Evolutionary conservation across 306 rosid species (phyloP).

Genomic region (Mucuna pruriens): DNA sequence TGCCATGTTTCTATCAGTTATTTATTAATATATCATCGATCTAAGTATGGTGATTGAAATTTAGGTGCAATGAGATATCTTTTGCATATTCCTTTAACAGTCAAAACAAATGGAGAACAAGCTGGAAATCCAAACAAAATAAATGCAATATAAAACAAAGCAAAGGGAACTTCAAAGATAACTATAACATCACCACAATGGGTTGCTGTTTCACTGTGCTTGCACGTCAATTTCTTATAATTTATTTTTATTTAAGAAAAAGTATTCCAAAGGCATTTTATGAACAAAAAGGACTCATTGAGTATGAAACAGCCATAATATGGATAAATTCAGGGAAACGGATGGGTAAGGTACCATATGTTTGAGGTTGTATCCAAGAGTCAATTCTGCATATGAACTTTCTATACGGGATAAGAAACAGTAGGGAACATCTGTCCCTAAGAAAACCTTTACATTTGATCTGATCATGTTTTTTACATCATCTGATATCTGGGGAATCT

Average conservation of each 20-base stretch:
- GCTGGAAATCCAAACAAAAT: background rate
- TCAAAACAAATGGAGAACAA: conserved; percentile 25
- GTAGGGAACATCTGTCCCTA: conserved; percentile 82
- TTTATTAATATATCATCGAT: conserved; percentile 7
- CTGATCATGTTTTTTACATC: conserved; percentile 71
- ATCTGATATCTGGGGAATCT: conserved; percentile 67
- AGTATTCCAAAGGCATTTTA: conserved; percentile 22
- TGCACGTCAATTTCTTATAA: background rate
- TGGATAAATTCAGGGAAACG: conserved; percentile 17
- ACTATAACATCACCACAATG: conserved; percentile 5
- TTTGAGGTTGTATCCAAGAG: conserved; percentile 83
- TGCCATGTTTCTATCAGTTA: background rate
- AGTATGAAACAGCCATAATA: conserved; percentile 17
- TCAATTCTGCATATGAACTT: conserved; percentile 69
- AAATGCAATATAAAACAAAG: conserved; percentile 4
- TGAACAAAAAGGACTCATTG: conserved; percentile 22
- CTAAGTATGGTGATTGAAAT: conserved; percentile 1
- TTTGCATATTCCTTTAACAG: conserved; percentile 1
- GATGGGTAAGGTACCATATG: conserved; percentile 64
- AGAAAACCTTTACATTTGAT: conserved; percentile 70
- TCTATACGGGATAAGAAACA: conserved; percentile 81
- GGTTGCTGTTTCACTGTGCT: background rate
- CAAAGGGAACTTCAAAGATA: conserved; percentile 14
- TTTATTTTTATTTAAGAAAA: background rate
- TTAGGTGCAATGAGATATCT: conserved; percentile 6